phyloP scores from a whole-genome alignment of 306 rosid genomes.

The Urtica urens region DNA sequence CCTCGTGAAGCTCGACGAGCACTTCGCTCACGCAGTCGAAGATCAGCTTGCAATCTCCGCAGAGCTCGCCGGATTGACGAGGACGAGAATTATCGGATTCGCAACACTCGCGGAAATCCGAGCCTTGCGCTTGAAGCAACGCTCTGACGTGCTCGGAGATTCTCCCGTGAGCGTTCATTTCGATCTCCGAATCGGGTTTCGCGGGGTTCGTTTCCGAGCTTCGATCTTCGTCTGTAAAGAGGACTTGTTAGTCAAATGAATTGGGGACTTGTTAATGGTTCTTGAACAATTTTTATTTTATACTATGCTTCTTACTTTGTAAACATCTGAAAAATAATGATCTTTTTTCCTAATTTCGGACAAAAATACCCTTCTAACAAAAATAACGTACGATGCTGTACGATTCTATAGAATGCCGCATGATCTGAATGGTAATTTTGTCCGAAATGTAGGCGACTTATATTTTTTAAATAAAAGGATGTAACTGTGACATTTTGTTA shows the following conservation, averaged over 20 bases:
- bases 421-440: too few species aligned
- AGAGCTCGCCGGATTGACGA: constrained; percentile 24
- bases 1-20: constrained; percentile 30
- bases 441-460: too few species aligned
- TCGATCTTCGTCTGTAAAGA: constrained; percentile 21
- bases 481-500: too few species aligned
- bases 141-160: constrained; percentile 23
- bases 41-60: constrained; percentile 22
- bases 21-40: constrained; percentile 41
- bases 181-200: constrained; percentile 13
- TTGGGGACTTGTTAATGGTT: too few species aligned
- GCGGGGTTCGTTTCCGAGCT: constrained; percentile 16
- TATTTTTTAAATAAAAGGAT: too few species aligned
- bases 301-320: too few species aligned
- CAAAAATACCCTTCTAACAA: too few species aligned
- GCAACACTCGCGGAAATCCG: constrained; percentile 35
- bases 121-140: constrained; percentile 32
- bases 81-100: constrained; percentile 32
- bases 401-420: too few species aligned
- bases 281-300: too few species aligned
- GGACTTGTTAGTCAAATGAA: constrained; percentile 6
- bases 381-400: too few species aligned
- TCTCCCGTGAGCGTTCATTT: constrained; percentile 9
- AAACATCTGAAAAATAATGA: too few species aligned
- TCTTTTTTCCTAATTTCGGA: too few species aligned